Percentiles rank a stretch among this genome's conserved stretches.
phyloP scores from a whole-genome alignment of 306 rosid genomes.

The Chamaecrista fasciculata region DNA sequence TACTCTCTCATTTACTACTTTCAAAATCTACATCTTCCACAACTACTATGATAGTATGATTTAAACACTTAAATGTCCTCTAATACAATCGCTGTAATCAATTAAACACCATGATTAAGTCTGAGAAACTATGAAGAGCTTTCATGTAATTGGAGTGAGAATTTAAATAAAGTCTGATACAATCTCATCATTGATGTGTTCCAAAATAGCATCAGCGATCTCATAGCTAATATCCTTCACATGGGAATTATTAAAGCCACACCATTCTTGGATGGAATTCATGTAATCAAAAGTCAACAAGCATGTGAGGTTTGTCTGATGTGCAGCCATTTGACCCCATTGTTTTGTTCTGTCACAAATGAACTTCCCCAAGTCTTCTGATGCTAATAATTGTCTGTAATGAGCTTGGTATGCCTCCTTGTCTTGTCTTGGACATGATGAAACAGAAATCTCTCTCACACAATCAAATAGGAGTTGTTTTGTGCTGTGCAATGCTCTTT shows the following conservation, averaged over 20 bases:
- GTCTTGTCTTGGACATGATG: conserved; percentile 30
- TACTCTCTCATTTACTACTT: conserved; percentile 2
- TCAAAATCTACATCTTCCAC: not conserved
- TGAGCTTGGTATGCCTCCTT: not conserved
- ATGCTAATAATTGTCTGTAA: conserved; percentile 32
- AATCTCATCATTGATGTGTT: conserved; percentile 44
- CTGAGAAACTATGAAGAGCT: no score
- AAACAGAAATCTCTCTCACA: conserved; percentile 55
- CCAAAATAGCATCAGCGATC: conserved; percentile 59
- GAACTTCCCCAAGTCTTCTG: conserved; percentile 51
- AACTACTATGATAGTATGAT: not conserved
- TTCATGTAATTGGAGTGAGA: not conserved
- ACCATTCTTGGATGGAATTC: conserved; percentile 54
- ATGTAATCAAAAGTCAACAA: conserved; percentile 42
- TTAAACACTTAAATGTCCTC: no score
- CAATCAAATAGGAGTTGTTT: conserved; percentile 68
- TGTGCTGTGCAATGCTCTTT: conserved; percentile 48
- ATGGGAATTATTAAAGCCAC: conserved; percentile 39
- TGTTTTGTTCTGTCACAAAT: conserved; percentile 39
- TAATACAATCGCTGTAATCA: no score
- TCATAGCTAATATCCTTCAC: conserved; percentile 45
- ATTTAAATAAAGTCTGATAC: conserved; percentile 36
- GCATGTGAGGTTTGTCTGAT: conserved; percentile 25
- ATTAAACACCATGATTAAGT: no score
- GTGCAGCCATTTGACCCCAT: conserved; percentile 39